A percentile compares a stretch with the other conserved stretches of the same genome.
phyloP scores from a whole-genome alignment of 257 asterid species.

The Cynanchum wilfordii region DNA sequence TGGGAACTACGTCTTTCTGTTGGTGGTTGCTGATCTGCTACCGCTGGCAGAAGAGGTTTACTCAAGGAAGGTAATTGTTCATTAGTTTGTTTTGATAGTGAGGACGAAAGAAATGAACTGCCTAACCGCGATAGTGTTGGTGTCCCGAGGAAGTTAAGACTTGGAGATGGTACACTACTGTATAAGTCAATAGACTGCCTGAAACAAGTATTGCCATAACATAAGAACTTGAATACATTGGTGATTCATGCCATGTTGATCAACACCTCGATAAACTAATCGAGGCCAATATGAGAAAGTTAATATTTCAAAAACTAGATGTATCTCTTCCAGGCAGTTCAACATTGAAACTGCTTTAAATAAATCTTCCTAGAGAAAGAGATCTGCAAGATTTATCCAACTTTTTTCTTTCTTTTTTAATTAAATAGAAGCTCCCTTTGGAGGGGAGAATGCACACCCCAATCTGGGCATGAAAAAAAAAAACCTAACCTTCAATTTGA shows the following conservation, averaged over 20 bases:
- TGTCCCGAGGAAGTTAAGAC: constrained; percentile 68
- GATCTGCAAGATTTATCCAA: not conserved
- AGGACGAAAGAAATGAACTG: constrained; percentile 71
- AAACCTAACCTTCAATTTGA: not conserved
- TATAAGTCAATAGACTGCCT: constrained; percentile 92
- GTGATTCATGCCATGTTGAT: too few species aligned
- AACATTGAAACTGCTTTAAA: too few species aligned
- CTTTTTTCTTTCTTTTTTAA: not conserved
- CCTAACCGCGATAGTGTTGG: constrained; percentile 55
- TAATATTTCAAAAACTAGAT: not conserved
- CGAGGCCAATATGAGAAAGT: not conserved
- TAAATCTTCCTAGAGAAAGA: not conserved
- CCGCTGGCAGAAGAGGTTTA: constrained; percentile 58
- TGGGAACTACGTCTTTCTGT: constrained; percentile 57
- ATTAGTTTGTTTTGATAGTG: constrained; percentile 67
- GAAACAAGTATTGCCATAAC: constrained; percentile 22
- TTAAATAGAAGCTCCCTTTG: not conserved
- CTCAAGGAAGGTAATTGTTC: constrained; percentile 64
- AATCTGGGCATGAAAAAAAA: not conserved
- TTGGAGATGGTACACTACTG: constrained; percentile 86
- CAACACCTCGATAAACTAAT: too few species aligned
- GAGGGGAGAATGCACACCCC: not conserved
- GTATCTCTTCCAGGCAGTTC: not conserved
- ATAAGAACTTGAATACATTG: constrained; percentile 7
- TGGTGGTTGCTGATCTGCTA: constrained; percentile 41